phyloP scores from a whole-genome alignment of 2,329 filamentous ascomycete species.

The Hymenoscyphus occultus region DNA sequence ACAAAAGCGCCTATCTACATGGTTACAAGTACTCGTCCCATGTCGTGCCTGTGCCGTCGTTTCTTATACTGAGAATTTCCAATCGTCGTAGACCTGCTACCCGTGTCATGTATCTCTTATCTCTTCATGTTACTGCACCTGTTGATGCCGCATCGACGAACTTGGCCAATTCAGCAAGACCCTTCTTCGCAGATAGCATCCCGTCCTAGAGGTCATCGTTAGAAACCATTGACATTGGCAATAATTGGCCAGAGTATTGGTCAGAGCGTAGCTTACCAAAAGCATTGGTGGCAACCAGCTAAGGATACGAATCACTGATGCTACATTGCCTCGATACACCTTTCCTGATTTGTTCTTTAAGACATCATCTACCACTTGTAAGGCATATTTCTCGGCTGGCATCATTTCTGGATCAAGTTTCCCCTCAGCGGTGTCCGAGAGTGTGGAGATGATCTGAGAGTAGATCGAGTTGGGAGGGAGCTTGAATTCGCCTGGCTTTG shows the following conservation, averaged over 20 bases:
- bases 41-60: no score
- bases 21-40: no score
- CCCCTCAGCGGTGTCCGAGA: neutral
- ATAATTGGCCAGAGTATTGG: no score
- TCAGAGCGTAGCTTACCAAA: neutral
- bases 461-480: slow-evolving; percentile 11
- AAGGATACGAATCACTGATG: neutral
- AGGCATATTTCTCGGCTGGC: slow-evolving; percentile 6
- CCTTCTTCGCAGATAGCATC: neutral
- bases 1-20: no score
- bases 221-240: neutral
- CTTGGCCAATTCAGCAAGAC: neutral
- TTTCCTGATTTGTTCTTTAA: slow-evolving; percentile 8
- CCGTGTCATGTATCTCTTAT: no score
- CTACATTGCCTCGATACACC: slow-evolving; percentile 11
- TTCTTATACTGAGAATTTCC: no score
- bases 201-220: neutral
- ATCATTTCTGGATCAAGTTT: neutral
- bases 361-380: slow-evolving; percentile 8
- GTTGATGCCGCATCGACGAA: neutral
- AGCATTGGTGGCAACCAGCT: slow-evolving; percentile 8
- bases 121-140: no score
- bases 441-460: neutral
- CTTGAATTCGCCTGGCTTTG: slow-evolving; percentile 8
- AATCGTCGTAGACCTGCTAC: no score